Conservation (phyloP, 2,329 filamentous ascomycete species). For the Calonectria pseudoturangicola region DNA sequence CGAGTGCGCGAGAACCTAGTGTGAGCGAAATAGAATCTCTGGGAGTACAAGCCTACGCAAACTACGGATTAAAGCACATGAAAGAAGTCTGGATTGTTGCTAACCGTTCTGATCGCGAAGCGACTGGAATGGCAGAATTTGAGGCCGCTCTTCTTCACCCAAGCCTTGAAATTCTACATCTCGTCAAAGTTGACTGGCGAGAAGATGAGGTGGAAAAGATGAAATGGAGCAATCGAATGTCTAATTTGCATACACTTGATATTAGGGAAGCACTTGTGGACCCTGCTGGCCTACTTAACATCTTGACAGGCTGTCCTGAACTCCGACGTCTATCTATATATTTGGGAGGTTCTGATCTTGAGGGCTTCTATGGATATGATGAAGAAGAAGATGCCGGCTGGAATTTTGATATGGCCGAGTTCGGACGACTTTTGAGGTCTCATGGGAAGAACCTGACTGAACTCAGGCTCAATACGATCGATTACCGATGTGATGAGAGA, state of each 20-base stretch:
- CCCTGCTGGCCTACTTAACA: not conserved
- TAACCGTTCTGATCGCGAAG: not conserved
- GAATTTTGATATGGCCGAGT: not conserved
- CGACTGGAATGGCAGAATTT: not conserved
- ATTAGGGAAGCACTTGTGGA: not conserved
- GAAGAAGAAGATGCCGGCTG: not conserved
- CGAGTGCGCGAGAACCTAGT: not conserved
- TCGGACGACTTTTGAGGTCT: not conserved
- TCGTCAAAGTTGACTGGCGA: slow-evolving; percentile 3
- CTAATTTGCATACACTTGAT: not conserved
- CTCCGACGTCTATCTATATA: not conserved
- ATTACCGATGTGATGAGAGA: not conserved
- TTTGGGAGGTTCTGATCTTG: not conserved
- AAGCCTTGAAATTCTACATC: not conserved
- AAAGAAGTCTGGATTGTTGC: not conserved
- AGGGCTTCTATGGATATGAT: not conserved
- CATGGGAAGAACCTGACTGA: not conserved
- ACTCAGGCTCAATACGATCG: not conserved
- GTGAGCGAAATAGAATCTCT: not conserved
- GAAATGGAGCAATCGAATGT: not conserved
- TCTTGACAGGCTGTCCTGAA: not conserved
- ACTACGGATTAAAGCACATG: not conserved
- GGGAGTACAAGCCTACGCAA: not conserved
- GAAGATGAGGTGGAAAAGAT: not conserved
- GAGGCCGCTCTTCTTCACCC: not conserved